Evolutionary conservation across 78 protist genomes (phyloP).

Genomic region (Dictyostelium capitatum): DNA sequence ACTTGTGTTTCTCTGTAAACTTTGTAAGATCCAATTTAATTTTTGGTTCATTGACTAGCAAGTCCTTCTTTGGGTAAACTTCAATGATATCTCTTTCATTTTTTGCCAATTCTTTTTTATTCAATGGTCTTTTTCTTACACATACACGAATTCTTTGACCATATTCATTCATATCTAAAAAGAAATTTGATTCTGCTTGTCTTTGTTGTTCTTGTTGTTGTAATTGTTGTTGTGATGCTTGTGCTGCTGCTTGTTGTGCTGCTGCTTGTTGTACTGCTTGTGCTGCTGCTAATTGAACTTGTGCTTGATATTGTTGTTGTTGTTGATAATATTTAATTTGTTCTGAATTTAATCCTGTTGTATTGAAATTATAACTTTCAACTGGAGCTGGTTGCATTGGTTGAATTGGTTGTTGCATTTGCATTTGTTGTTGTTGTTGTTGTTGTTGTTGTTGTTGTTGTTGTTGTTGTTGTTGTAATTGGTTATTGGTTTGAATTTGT

Average conservation of each 20-base stretch:
- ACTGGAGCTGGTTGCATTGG: neutral
- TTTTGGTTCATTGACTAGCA: conserved; percentile 73
- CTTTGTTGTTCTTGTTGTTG: conserved; percentile 36
- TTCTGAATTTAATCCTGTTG: neutral
- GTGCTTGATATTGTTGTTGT: conserved; percentile 22
- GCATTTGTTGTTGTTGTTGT: neutral
- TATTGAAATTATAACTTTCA: neutral
- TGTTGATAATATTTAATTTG: conserved; percentile 36
- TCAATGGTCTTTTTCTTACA: conserved; percentile 96
- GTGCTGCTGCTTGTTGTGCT: neutral
- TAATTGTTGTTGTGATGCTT: conserved; percentile 12
- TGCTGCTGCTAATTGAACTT: conserved; percentile 12
- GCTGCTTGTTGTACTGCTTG: neutral
- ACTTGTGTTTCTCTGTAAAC: conserved; percentile 91
- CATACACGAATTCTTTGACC: conserved; percentile 90
- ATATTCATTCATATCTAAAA: conserved; percentile 65
- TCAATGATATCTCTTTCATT: conserved; percentile 72
- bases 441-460: conserved; percentile 15
- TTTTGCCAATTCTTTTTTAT: conserved; percentile 62
- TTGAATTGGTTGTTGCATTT: neutral
- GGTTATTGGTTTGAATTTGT: neutral
- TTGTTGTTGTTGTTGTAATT: neutral
- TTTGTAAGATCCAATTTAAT: conserved; percentile 90
- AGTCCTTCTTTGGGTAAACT: conserved; percentile 29
- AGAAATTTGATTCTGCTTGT: conserved; percentile 20